These are phyloP conservation scores for Heliocybe sulcata DNA, from an alignment of 1,284 basidiomycete genomes.

Conservation along the genomic window DNA sequence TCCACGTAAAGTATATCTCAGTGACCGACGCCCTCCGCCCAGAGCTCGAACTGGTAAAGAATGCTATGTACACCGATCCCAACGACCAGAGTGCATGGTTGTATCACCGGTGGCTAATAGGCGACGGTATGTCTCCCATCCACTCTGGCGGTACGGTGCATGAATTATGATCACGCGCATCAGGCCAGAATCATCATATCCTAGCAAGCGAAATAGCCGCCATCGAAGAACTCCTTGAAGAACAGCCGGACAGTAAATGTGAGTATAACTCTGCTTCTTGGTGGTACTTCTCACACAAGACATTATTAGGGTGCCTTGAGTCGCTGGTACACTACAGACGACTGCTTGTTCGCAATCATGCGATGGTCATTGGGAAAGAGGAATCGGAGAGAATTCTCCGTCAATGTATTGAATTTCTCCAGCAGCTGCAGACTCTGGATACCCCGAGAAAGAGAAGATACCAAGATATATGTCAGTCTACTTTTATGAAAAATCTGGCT, in stretches of 20 bases:
- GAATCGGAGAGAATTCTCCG: constrained; percentile 30
- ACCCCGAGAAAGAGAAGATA: constrained; percentile 54
- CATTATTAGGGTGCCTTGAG: constrained; percentile 82
- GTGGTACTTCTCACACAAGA: background rate
- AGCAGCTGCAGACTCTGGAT: constrained; percentile 49
- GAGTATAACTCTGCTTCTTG: constrained; percentile 4
- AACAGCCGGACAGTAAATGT: constrained; percentile 96
- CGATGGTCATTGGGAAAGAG: constrained; percentile 15
- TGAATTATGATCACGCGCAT: background rate
- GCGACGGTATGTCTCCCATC: constrained; percentile 41
- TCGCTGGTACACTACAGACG: constrained; percentile 80
- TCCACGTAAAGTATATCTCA: background rate
- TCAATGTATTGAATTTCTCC: constrained; percentile 47
- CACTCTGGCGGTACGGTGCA: background rate
- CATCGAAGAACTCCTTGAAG: constrained; percentile 83
- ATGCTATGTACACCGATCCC: constrained; percentile 96
- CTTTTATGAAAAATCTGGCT: background rate
- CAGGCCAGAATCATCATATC: constrained; percentile 43
- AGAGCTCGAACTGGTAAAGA: constrained; percentile 91
- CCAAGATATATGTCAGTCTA: constrained; percentile 46
- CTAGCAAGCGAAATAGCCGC: constrained; percentile 74
- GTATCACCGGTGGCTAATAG: constrained; percentile 95
- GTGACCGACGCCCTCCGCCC: background rate
- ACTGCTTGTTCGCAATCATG: constrained; percentile 41
- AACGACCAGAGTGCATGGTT: constrained; percentile 97